These are phyloP conservation scores for Adenanthera pavonina DNA, from an alignment of 306 rosid genomes.

Conservation along the genomic window DNA sequence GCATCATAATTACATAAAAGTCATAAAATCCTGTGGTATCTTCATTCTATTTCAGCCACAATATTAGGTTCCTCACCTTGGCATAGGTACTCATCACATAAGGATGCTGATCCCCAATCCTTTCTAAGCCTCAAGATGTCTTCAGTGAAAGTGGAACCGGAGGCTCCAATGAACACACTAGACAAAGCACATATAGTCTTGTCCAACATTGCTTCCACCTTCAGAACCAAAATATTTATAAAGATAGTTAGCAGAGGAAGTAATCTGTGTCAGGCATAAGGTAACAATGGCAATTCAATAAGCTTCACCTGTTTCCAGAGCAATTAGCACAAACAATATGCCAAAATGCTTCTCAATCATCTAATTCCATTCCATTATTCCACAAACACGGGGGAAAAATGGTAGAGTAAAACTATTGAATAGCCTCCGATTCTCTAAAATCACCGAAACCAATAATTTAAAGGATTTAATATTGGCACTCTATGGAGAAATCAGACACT, in stretches of 20 bases:
- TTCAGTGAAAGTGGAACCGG: slow-evolving; percentile 88
- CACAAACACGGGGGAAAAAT: background rate
- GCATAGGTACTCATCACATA: slow-evolving; percentile 84
- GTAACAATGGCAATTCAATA: background rate
- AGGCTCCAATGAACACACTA: slow-evolving; percentile 76
- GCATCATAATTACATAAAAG: slow-evolving; percentile 16
- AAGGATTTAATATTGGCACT: slow-evolving; percentile 1
- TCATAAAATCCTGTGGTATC: slow-evolving; percentile 11
- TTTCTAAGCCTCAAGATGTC: slow-evolving; percentile 81
- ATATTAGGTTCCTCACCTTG: slow-evolving; percentile 83
- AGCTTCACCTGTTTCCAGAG: slow-evolving; percentile 2
- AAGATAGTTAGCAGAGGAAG: slow-evolving; percentile 25
- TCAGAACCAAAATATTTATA: slow-evolving; percentile 16
- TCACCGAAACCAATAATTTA: background rate
- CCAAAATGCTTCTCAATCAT: background rate
- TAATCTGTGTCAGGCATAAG: background rate
- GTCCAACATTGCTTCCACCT: slow-evolving; percentile 96
- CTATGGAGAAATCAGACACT: background rate
- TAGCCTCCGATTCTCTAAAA: background rate
- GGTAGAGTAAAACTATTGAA: background rate
- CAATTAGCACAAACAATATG: slow-evolving; percentile 20
- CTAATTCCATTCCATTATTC: slow-evolving; percentile 1
- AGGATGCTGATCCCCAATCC: slow-evolving; percentile 81
- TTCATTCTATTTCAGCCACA: slow-evolving; percentile 68
- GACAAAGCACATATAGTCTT: slow-evolving; percentile 86